A percentile compares a stretch with the other conserved stretches of the same genome.
Conservation (phyloP, 208 protist species). For the Trypanosoma vivax region DNA sequence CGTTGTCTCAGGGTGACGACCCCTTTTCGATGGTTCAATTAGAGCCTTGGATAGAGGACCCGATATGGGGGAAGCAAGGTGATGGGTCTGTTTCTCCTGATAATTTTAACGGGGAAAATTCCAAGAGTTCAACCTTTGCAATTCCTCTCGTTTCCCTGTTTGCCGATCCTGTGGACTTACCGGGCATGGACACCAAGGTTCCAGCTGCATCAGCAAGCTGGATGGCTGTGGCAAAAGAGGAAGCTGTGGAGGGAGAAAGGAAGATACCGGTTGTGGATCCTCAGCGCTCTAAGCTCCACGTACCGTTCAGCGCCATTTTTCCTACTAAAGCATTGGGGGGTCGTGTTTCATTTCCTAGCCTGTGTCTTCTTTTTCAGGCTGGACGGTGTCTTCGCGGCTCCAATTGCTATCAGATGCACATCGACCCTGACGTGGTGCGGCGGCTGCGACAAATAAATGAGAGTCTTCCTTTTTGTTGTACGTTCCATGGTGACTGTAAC, state of each 20-base stretch:
- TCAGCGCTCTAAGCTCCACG: conserved; percentile 57
- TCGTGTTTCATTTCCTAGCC: conserved; percentile 45
- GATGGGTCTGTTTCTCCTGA: neutral
- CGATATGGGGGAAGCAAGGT: neutral
- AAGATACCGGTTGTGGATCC: conserved; percentile 66
- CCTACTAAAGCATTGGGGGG: conserved; percentile 49
- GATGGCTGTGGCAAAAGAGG: neutral
- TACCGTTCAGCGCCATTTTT: conserved; percentile 49
- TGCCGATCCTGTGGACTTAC: neutral
- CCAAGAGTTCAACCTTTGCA: too few species aligned
- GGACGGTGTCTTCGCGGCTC: conserved; percentile 56
- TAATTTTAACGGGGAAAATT: neutral
- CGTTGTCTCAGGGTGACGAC: neutral
- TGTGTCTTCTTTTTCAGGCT: conserved; percentile 73
- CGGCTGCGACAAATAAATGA: conserved; percentile 43
- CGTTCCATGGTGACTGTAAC: conserved; percentile 56
- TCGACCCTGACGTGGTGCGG: conserved; percentile 45
- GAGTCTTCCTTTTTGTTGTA: conserved; percentile 68
- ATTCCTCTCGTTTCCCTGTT: neutral
- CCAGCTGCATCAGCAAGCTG: neutral
- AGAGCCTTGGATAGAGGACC: neutral
- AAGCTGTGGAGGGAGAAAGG: conserved; percentile 9
- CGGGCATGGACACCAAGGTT: neutral
- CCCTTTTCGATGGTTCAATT: conserved; percentile 2
- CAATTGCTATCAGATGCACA: conserved; percentile 78